phyloP scores from a whole-genome alignment of 2,329 filamentous ascomycete species.

The Fusarium hostae region DNA sequence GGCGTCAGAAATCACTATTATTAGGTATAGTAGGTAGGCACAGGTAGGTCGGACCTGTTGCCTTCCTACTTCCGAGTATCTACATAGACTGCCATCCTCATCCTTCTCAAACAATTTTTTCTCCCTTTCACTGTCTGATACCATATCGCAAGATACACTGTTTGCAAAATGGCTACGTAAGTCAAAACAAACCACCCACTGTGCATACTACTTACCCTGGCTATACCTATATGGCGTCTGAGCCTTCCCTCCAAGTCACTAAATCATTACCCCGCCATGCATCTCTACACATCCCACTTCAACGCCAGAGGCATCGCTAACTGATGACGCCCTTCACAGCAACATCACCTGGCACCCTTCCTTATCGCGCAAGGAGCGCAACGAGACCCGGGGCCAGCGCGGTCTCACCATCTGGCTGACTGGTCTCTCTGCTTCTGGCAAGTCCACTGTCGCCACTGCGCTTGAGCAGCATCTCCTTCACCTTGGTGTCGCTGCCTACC shows the following conservation, averaged over 20 bases:
- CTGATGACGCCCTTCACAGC: conserved; percentile 56
- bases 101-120: neutral
- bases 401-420: conserved; percentile 99
- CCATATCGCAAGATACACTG: neutral
- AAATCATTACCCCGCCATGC: conserved; percentile 30
- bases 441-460: conserved; percentile 95
- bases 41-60: neutral
- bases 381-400: conserved; percentile 78
- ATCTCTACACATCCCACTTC: conserved; percentile 12
- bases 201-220: neutral
- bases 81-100: neutral
- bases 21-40: neutral
- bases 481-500: conserved; percentile 83
- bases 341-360: conserved; percentile 93
- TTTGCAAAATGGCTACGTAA: conserved; percentile 50
- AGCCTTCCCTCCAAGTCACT: conserved; percentile 6
- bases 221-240: conserved; percentile 1
- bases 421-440: conserved; percentile 93
- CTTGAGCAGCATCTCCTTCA: conserved; percentile 97
- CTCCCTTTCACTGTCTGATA: conserved; percentile 2
- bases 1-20: conserved; percentile 7
- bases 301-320: conserved; percentile 14
- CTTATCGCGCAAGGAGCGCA: conserved; percentile 82
- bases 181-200: conserved; percentile 19
- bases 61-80: neutral